These are phyloP conservation scores for Calonectria hawksworthii DNA, from an alignment of 2,329 filamentous ascomycete genomes.

Conservation along the genomic window DNA sequence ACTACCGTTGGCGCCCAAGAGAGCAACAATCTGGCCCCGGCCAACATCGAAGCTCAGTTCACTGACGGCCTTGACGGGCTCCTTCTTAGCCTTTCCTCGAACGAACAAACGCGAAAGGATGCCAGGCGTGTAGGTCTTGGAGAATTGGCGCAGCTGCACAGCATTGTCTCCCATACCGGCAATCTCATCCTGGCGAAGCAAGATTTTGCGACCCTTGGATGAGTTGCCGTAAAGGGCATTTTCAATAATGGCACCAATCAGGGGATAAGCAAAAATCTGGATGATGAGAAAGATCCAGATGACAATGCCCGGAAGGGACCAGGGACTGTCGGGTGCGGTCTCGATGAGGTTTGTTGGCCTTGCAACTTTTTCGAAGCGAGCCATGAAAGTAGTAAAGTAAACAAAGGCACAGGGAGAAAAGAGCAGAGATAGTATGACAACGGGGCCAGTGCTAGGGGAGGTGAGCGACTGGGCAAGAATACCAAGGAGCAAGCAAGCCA, in stretches of 20 bases:
- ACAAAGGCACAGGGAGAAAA: constrained; percentile 93
- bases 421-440: constrained; percentile 79
- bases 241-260: constrained; percentile 83
- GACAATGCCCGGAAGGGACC: constrained; percentile 78
- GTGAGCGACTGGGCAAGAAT: constrained; percentile 85
- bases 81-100: constrained; percentile 57
- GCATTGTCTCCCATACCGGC: constrained; percentile 60
- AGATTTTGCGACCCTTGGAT: constrained; percentile 70
- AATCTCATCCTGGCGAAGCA: constrained; percentile 50
- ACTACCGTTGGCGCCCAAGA: constrained; percentile 90
- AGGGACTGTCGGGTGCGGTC: constrained; percentile 75
- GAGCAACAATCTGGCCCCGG: constrained; percentile 85
- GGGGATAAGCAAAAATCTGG: constrained; percentile 83
- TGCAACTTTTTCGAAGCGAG: constrained; percentile 79
- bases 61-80: constrained; percentile 84
- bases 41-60: constrained; percentile 78
- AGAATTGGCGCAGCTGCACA: constrained; percentile 79
- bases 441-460: constrained; percentile 72
- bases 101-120: constrained; percentile 69
- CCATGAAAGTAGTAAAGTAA: constrained; percentile 82
- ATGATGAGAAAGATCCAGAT: constrained; percentile 84
- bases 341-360: constrained; percentile 72
- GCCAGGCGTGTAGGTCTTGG: constrained; percentile 82
- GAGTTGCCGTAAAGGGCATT: constrained; percentile 81
- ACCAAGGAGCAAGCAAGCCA: constrained; percentile 80